Base-by-base conservation (phyloP, 306 rosid species). In the Fragaria iinumae region DNA sequence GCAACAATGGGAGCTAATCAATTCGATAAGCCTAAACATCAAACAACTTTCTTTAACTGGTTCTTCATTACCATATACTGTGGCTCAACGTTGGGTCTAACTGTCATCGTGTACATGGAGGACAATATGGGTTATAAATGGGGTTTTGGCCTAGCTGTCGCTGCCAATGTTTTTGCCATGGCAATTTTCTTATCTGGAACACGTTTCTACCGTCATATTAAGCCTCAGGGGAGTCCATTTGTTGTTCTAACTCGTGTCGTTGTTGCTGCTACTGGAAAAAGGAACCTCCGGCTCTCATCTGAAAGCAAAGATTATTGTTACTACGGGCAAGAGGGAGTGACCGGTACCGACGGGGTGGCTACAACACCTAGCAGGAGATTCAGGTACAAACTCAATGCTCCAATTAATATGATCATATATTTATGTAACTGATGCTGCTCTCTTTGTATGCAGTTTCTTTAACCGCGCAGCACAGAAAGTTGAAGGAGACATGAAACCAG, bases 1-100 rank as follows among this genome's bases (percentile, higher is more conserved):
- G 89, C 86, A 56, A 66, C 90, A 1, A 45, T 86, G 41, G 92
- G 90, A 11, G 87, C 88, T 16, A 82, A 79, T 50, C 92, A 86
- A 23, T 86, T 86, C 2, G 83, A 84, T 1, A 75, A 79, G 55
- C 66, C 76, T 1, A 73, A 84, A 65, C 69, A 79, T 11, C 87
- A 71, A 11, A 76, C 47, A 4, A 20, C 7, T n/a, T 88, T 86
- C 73, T 88, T 86, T 71, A 86, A 82, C 71, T 86, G 90, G 90
- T 88, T 49, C 73, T 86, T 86, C 68, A 47, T 84, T 17, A 20
- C 78, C 4, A 2, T 69, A n/a, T 84, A 80, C 62, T 0, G 29
- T 34, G 29, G 63, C 5, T 39, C 84, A 45, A 8, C 65, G 0
- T 55, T 43, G n/a, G 75, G 76, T 39, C 6, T 66, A 10, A 84